Evolutionary conservation across 345 rosid genomes (phyloP).

Genomic region (Raphanus raphanistrum): DNA sequence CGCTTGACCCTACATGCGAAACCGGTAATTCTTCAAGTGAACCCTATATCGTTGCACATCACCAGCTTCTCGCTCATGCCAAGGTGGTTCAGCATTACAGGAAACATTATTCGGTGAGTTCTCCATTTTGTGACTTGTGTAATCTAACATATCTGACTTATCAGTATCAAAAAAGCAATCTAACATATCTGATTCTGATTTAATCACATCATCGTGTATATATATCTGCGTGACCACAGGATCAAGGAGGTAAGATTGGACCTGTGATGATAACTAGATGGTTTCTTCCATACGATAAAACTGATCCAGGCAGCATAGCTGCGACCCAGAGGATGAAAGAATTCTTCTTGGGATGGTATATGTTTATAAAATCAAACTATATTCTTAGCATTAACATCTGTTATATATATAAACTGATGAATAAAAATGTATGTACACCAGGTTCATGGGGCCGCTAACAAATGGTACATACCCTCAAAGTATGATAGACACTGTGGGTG

Average conservation of each 20-base stretch:
- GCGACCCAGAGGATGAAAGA: conserved; percentile 22
- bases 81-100: conserved; percentile 15
- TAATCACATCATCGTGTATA: neutral
- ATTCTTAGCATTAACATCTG: neutral
- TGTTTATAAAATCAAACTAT: neutral
- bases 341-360: conserved; percentile 34
- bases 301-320: neutral
- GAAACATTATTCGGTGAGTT: conserved; percentile 25
- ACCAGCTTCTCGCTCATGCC: conserved; percentile 40
- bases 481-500: conserved; percentile 12
- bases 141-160: neutral
- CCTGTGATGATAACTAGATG: conserved; percentile 38
- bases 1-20: conserved; percentile 4
- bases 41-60: conserved; percentile 31
- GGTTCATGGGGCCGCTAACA: conserved; percentile 37
- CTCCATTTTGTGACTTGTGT: neutral
- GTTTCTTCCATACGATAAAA: conserved; percentile 19
- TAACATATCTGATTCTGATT: neutral
- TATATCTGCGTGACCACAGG: neutral
- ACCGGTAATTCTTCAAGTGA: conserved; percentile 37
- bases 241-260: conserved; percentile 33
- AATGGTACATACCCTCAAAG: conserved; percentile 22
- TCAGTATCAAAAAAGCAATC: too few relatives aligned
- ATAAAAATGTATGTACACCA: neutral
- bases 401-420: neutral